These are phyloP conservation scores for Cordyceps militaris DNA, from an alignment of 2,329 filamentous ascomycete species.

Conservation along the genomic window DNA sequence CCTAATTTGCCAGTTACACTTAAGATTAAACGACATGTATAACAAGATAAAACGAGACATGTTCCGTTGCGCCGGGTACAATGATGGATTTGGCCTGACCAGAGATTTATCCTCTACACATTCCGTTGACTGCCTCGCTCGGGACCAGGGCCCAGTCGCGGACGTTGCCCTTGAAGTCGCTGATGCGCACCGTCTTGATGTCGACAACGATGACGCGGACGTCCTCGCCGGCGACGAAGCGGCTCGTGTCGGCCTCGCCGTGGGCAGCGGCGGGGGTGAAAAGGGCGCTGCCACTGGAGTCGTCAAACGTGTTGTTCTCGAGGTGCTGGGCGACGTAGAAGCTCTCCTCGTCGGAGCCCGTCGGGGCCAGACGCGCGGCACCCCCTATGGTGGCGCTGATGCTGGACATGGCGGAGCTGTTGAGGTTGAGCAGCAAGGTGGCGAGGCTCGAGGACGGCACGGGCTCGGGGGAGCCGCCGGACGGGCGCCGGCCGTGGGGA, in stretches of 20 bases:
- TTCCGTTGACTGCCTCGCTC: slow-evolving; percentile 35
- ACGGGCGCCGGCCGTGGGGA: slow-evolving; percentile 56
- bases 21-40: not conserved
- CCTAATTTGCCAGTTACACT: not conserved
- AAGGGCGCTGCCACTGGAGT: slow-evolving; percentile 28
- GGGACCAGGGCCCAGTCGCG: slow-evolving; percentile 60
- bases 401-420: slow-evolving; percentile 76
- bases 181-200: slow-evolving; percentile 79
- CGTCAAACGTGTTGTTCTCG: slow-evolving; percentile 83
- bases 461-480: slow-evolving; percentile 55
- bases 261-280: slow-evolving; percentile 29
- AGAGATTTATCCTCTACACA: not conserved
- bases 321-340: slow-evolving; percentile 81
- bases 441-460: slow-evolving; percentile 69
- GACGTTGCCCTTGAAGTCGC: slow-evolving; percentile 92
- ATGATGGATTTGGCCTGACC: not conserved
- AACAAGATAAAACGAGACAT: not conserved
- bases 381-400: slow-evolving; percentile 94
- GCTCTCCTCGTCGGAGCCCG: slow-evolving; percentile 71
- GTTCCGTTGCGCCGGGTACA: not conserved
- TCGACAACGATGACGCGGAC: slow-evolving; percentile 81
- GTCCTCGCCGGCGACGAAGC: slow-evolving; percentile 73
- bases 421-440: slow-evolving; percentile 79
- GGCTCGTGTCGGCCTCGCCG: slow-evolving; percentile 47
- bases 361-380: slow-evolving; percentile 64